Conservation (phyloP, 139 green algal species). For the Chlorella sp. region DNA sequence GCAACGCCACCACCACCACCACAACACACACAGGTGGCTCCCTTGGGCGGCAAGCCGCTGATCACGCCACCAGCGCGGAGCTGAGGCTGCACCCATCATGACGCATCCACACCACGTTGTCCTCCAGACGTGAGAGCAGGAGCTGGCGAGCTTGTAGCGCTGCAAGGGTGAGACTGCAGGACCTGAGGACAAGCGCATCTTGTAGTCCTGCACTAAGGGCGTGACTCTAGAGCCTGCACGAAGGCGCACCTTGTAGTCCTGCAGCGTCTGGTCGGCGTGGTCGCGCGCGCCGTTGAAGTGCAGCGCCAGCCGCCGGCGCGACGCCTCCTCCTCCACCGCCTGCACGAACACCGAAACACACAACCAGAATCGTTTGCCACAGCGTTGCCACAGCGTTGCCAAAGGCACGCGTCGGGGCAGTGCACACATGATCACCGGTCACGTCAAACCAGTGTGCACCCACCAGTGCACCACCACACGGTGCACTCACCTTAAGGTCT, state of each 20-base stretch:
- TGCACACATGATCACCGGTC: neutral
- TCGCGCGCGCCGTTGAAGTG: constrained; percentile 84
- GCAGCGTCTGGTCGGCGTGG: constrained; percentile 74
- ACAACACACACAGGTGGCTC: neutral
- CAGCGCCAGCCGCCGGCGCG: constrained; percentile 51
- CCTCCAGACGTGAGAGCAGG: neutral
- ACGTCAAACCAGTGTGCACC: neutral
- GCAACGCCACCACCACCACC: neutral
- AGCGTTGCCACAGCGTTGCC: neutral
- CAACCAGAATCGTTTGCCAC: neutral
- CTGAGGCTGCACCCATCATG: no score
- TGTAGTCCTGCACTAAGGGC: neutral
- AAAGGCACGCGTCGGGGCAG: neutral
- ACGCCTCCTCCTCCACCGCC: constrained; percentile 50
- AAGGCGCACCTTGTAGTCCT: constrained; percentile 77
- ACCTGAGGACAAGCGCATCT: neutral
- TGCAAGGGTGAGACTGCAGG: neutral
- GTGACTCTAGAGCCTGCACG: neutral
- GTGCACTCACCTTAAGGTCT: constrained; percentile 70
- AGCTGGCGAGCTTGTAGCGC: neutral
- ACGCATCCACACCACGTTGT: neutral
- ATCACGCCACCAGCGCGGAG: no score
- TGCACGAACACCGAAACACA: neutral
- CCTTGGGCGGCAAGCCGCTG: neutral
- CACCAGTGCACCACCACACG: no score